Evolutionary conservation across 371 early-diverging fungal genomes (phyloP), one percentile per base, ranked within the genome.

Genomic region (Capillidium rhysosporum): DNA sequence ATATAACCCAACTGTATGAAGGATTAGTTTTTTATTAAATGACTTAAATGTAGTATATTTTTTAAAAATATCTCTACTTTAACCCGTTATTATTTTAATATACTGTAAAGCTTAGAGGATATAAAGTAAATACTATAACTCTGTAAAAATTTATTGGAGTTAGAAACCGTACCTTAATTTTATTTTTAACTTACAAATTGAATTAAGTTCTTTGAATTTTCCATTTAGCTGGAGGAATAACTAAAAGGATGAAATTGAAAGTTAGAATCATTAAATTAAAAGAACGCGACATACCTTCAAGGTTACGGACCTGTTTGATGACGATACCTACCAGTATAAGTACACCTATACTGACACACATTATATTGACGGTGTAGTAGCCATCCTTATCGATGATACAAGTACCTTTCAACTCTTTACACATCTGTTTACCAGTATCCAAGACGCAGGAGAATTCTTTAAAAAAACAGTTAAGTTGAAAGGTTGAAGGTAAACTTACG

Each of bases 311-410:
- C 1, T 71, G 68, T 0, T 88, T 89, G 28, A 70, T 68, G 21
- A 91, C 77, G 49, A 79, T 82, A 2, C 66, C 41, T 20, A 77
- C 21, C 24, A 86, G 67, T 43, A 79, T 55, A 0, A 67, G 26
- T 2, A 82, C 44, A 4, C 86, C 84, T 23, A 83, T 14, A 10
- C 78, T 16, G 0, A 86, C 72, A 56, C 85, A 86, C 10, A 72
- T 56, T 1, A 74, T 68, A 21, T 83, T 79, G 14, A 84, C 89
- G 58, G 71, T 65, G 58, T 85, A 92, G 62, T 90, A 94, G 2
- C 96, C 96, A 63, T 93, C 94, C 56, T 66, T 70, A 16, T 63
- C 54, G 7, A 76, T 59, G 16, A 63, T 48, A 62, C 91, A 91
- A 0, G 57, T 56, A 20, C 91, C 92, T 40, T 71, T 75, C 7